Evolutionary conservation across 148 eudicot genomes (phyloP).

Genomic region (Tetragonia tetragonoides): DNA sequence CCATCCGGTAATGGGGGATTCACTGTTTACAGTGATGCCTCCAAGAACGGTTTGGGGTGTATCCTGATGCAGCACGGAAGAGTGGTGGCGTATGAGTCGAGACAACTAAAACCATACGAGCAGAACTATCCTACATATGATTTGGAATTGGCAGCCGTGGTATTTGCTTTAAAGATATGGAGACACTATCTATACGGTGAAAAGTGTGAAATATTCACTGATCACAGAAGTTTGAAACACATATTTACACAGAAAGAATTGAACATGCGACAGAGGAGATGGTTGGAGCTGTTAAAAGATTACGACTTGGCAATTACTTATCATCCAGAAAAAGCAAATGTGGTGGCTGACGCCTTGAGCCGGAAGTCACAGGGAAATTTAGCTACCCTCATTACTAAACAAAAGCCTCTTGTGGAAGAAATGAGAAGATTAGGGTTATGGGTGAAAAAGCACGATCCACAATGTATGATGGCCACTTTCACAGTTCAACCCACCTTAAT

Average conservation of each 20-base stretch:
- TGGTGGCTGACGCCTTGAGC: neutral
- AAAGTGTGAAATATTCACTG: neutral
- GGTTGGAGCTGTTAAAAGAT: neutral
- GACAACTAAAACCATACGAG: neutral
- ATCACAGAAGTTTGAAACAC: too few relatives aligned
- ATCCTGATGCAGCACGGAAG: neutral
- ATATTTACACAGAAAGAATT: neutral
- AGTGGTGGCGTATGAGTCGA: neutral
- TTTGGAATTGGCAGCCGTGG: neutral
- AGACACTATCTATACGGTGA: neutral
- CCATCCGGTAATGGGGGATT: too few relatives aligned
- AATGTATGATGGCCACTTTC: too few relatives aligned
- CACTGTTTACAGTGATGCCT: neutral
- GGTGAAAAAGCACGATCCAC: too few relatives aligned
- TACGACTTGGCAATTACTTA: neutral
- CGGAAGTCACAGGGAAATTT: neutral
- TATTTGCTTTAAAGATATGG: neutral
- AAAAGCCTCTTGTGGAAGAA: too few relatives aligned
- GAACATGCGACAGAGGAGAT: neutral
- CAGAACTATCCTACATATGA: neutral
- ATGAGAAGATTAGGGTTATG: too few relatives aligned
- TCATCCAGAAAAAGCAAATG: neutral
- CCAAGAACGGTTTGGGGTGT: neutral
- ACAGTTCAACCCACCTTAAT: too few relatives aligned
- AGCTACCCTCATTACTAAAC: too few relatives aligned